A percentile compares a stretch with the other conserved stretches of the same genome.
Conservation (phyloP, 164 flowering plant species). For the Tetracentron sinense region DNA sequence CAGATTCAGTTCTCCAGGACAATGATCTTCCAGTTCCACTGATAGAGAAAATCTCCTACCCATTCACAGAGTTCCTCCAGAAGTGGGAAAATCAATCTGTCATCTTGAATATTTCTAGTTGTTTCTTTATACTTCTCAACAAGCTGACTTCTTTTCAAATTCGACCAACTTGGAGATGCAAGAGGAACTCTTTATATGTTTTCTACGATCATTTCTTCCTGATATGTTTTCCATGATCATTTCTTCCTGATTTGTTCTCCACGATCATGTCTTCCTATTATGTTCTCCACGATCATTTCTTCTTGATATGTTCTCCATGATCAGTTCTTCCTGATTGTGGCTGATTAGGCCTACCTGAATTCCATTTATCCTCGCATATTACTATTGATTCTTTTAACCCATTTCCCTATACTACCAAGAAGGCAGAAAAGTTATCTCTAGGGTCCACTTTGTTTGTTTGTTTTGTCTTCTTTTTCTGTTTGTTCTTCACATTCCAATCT, state of each 20-base stretch:
- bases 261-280: not conserved
- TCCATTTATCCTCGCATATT: not conserved
- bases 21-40: not conserved
- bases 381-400: not conserved
- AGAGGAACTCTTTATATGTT: not conserved
- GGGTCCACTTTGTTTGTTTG: not conserved
- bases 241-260: not conserved
- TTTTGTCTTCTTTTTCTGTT: not conserved
- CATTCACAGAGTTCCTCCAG: not conserved
- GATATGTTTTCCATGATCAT: not conserved
- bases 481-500: constrained; percentile 1
- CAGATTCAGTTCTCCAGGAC: not conserved
- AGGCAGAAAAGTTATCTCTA: not conserved
- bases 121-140: not conserved
- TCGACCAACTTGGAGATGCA: not conserved
- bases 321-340: not conserved
- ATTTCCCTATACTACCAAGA: not conserved
- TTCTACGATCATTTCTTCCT: not conserved
- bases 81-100: not conserved
- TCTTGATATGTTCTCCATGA: too few species aligned
- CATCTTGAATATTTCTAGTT: not conserved
- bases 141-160: not conserved
- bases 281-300: not conserved
- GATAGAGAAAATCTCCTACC: not conserved
- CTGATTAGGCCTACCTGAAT: not conserved